Conservation (phyloP, 805 yeast genomes). For the Yarrowia sp. region DNA sequence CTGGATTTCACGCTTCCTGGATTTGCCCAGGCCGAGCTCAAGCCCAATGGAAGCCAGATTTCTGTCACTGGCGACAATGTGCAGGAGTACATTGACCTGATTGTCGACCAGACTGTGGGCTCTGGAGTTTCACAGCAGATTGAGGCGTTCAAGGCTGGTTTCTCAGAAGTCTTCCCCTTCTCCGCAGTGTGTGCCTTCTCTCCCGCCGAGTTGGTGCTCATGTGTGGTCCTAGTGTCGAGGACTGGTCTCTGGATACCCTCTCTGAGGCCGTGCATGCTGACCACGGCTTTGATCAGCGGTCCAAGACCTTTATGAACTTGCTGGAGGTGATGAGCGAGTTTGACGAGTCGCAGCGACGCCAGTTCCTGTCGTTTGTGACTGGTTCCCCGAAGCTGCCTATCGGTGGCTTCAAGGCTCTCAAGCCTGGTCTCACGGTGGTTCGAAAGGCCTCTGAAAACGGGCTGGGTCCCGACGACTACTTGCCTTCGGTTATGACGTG, state of each 20-base stretch:
- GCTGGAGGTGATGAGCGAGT: slow-evolving; percentile 65
- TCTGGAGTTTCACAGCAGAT: slow-evolving; percentile 71
- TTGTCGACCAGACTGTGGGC: slow-evolving; percentile 65
- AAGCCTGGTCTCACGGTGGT: slow-evolving; percentile 89
- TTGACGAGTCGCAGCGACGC: slow-evolving; percentile 64
- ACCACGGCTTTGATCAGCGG: slow-evolving; percentile 84
- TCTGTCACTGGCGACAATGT: slow-evolving; percentile 62
- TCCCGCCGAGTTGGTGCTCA: slow-evolving; percentile 70
- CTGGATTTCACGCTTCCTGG: slow-evolving; percentile 83
- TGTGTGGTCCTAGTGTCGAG: slow-evolving; percentile 81
- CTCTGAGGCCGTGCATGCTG: slow-evolving; percentile 70
- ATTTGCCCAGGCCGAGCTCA: slow-evolving; percentile 62
- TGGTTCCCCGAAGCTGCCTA: slow-evolving; percentile 90
- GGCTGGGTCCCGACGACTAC: slow-evolving; percentile 74
- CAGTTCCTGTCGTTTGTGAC: slow-evolving; percentile 85
- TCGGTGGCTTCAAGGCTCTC: slow-evolving; percentile 88
- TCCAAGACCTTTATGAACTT: slow-evolving; percentile 68
- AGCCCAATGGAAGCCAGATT: slow-evolving; percentile 61
- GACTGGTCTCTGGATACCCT: slow-evolving; percentile 76
- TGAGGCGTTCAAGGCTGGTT: slow-evolving; percentile 76
- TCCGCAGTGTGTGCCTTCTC: slow-evolving; percentile 73
- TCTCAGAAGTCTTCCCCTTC: slow-evolving; percentile 82
- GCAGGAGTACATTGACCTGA: slow-evolving; percentile 61
- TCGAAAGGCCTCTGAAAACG: slow-evolving; percentile 68
- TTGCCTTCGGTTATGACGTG: slow-evolving; percentile 98